Evolutionary conservation across 495 filamentous ascomycete species (phyloP).

Genomic region (Daldinia grandis): DNA sequence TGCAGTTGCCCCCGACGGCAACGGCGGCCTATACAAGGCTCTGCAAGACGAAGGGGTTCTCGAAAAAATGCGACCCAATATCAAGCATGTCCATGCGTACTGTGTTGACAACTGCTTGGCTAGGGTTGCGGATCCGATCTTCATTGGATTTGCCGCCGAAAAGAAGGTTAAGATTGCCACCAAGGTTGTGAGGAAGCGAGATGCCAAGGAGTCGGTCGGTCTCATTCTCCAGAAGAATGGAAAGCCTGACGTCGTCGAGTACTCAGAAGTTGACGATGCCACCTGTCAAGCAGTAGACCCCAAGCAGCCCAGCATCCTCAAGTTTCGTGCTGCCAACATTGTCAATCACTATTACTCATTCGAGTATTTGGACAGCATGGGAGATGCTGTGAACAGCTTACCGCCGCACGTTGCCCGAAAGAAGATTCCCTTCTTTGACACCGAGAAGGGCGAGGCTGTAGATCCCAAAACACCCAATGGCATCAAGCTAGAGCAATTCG

Average conservation of each 20-base stretch:
- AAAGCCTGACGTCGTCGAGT: conserved; percentile 97
- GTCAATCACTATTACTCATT: conserved; percentile 99
- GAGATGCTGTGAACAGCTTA: conserved; percentile 81
- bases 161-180: conserved; percentile 95
- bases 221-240: conserved; percentile 95
- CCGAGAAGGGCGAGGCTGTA: conserved; percentile 75
- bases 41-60: conserved; percentile 83
- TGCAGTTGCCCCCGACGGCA: conserved; percentile 97
- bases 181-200: conserved; percentile 98
- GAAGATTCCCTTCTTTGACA: conserved; percentile 93
- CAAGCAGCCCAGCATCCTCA: conserved; percentile 82
- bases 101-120: conserved; percentile 99
- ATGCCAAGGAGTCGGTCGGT: conserved; percentile 95
- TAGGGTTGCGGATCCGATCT: conserved; percentile 93
- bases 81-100: conserved; percentile 96
- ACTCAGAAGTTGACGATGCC: conserved; percentile 92
- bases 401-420: conserved; percentile 97
- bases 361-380: conserved; percentile 89
- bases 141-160: conserved; percentile 90
- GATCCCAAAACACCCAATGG: conserved; percentile 96
- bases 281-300: conserved; percentile 89
- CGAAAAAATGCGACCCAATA: conserved; percentile 88
- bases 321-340: conserved; percentile 98
- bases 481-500: conserved; percentile 98
- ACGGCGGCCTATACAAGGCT: conserved; percentile 96